Conservation (phyloP, 1,139 yeast species). For the Suzukiozyma palmioleophila region DNA sequence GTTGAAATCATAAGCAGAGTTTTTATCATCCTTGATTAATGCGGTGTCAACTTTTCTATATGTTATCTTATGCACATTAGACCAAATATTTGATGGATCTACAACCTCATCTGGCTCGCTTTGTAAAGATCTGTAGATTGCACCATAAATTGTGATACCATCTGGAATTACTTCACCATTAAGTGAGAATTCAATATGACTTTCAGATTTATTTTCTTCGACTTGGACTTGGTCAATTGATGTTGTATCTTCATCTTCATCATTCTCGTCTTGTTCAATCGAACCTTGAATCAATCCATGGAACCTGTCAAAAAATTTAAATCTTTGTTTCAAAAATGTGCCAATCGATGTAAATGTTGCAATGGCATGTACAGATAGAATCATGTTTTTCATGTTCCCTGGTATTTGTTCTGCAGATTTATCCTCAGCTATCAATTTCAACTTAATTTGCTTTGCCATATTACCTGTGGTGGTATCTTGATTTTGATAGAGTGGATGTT, state of each 20-base stretch:
- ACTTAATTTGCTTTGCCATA: constrained; percentile 68
- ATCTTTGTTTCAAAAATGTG: constrained; percentile 48
- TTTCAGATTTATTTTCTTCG: constrained; percentile 11
- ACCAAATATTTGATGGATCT: constrained; percentile 55
- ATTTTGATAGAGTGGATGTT: constrained; percentile 10
- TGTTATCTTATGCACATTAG: constrained; percentile 46
- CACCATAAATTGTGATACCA: constrained; percentile 79
- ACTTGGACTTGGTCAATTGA: constrained; percentile 6
- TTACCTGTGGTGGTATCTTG: constrained; percentile 44
- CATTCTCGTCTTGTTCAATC: constrained; percentile 9
- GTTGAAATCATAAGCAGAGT: constrained; percentile 12
- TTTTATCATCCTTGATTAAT: constrained; percentile 12
- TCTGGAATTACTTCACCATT: constrained; percentile 60
- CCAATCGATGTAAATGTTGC: constrained; percentile 77
- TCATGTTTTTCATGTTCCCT: constrained; percentile 33
- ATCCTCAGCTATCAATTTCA: constrained; percentile 43
- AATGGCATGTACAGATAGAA: constrained; percentile 80
- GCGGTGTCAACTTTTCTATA: constrained; percentile 38
- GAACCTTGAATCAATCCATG: constrained; percentile 9
- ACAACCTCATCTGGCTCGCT: constrained; percentile 34
- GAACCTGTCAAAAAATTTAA: constrained; percentile 21
- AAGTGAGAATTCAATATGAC: constrained; percentile 54
- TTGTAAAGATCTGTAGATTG: constrained; percentile 56
- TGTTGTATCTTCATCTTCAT: constrained; percentile 9
- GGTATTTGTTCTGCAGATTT: constrained; percentile 23